Evolutionary conservation across 805 yeast genomes (phyloP), one percentile per base, ranked within the genome.

Genomic region (Starmerella potacharoeniae): DNA sequence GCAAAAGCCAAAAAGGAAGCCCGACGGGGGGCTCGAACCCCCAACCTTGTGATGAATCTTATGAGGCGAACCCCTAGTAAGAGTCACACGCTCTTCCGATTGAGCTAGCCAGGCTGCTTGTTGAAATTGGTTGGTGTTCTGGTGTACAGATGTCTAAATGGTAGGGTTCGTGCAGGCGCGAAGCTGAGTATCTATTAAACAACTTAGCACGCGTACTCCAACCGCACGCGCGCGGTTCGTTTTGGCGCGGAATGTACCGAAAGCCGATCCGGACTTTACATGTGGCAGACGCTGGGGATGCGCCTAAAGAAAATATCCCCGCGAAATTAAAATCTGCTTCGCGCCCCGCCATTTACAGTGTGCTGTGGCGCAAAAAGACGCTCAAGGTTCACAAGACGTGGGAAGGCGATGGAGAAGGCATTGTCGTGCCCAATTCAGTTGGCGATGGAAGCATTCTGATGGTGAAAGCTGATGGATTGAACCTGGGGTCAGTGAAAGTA

Each of bases 311-410:
- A 10, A 29, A 13, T 34, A 8, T 29, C 22, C 22, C 22, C 22
- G 22, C 22, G 13, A 14, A n/a, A 22, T 28, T 2, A 4, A 39
- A 28, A 29, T 9, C 7, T 17, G 5, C 30, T 4, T 1, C 53
- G 34, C 42, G 57, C 28, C 42, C 28, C 22, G 45, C 45, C 14
- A 41, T 34, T 5, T 46, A 46, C 16, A 46, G 58, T 10, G 79
- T 81, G 6, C 76, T 86, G 60, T 85, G 83, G 77, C 72, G 98
- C 36, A 88, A 87, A 66, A 74, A 75, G 43, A 73, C 91, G 0
- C 74, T 71, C 35, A 87, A 85, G 69, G 88, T 91, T 73, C 81
- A 89, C 67, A 90, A 90, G 66, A 82, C 88, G 0, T 93, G 98
- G 98, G 95, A 87, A 54, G 95, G 95, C 2, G 97, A 93, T 70